A percentile compares a stretch with the other conserved stretches of the same genome.
These are phyloP conservation scores for Podospora pseudocomata DNA, from an alignment of 495 filamentous ascomycete genomes.

Conservation along the genomic window DNA sequence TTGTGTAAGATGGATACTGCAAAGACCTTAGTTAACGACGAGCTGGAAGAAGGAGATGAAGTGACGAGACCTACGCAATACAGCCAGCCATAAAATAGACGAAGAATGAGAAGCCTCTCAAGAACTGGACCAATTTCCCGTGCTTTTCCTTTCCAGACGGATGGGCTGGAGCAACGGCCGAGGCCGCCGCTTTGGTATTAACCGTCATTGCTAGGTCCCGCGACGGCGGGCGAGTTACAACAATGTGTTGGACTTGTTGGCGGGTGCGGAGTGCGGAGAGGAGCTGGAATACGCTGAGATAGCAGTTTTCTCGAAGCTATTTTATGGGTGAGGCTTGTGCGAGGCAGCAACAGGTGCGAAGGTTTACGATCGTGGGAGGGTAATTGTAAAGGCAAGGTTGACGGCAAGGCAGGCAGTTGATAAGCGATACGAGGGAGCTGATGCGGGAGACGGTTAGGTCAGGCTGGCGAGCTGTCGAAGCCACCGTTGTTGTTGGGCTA, in stretches of 20 bases:
- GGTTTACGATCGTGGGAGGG: not conserved
- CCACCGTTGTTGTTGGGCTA: not conserved
- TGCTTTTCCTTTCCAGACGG: conserved; percentile 66
- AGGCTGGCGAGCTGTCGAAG: not conserved
- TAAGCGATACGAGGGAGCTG: not conserved
- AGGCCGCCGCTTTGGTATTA: conserved; percentile 9
- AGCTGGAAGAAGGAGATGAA: not conserved
- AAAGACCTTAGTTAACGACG: not conserved
- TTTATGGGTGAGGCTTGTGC: not conserved
- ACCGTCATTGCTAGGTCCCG: conserved; percentile 7
- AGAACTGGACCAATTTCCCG: conserved; percentile 58
- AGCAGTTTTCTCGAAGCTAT: not conserved
- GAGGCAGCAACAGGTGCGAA: not conserved
- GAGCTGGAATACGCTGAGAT: not conserved
- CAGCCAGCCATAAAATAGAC: conserved; percentile 63
- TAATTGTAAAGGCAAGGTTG: not conserved
- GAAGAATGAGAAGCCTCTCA: conserved; percentile 60
- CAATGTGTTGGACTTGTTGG: not conserved
- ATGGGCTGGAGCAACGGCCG: conserved; percentile 36
- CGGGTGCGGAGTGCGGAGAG: not conserved
- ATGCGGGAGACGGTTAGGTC: not conserved
- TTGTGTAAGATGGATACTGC: conserved; percentile 60
- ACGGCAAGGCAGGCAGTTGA: not conserved
- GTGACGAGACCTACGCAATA: conserved; percentile 34
- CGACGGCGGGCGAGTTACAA: not conserved